Evolutionary conservation across 2,329 filamentous ascomycete genomes (phyloP).

Genomic region (Paecilomyces niveus): DNA sequence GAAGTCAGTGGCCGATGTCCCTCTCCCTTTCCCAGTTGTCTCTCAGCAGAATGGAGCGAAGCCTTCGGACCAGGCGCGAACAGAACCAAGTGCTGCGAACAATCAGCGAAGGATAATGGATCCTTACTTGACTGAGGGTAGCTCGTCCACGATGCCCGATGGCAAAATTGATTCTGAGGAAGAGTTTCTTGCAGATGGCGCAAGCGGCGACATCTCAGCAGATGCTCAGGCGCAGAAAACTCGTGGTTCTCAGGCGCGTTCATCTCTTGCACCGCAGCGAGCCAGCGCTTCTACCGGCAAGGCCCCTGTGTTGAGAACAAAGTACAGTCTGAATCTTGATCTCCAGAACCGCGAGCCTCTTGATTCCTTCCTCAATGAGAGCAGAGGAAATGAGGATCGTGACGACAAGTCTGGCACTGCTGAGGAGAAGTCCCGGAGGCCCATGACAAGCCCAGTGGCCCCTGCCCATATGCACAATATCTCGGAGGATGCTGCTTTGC

Average conservation of each 20-base stretch:
- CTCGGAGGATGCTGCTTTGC: not conserved
- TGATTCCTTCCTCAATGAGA: conserved; percentile 27
- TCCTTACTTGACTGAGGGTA: conserved; percentile 57
- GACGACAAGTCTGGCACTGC: conserved; percentile 9
- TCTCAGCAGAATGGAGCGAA: conserved; percentile 39
- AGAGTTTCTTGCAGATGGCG: conserved; percentile 9
- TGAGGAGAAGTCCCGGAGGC: conserved; percentile 7
- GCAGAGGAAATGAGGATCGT: conserved; percentile 27
- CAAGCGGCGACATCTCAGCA: conserved; percentile 10
- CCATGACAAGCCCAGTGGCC: conserved; percentile 15
- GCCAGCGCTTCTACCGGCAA: conserved; percentile 17
- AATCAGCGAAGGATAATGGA: conserved; percentile 83
- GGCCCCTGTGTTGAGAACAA: conserved; percentile 15
- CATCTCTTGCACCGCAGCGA: not conserved
- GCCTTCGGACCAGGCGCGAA: conserved; percentile 18
- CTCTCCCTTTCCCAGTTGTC: conserved; percentile 51
- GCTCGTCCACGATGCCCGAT: conserved; percentile 8
- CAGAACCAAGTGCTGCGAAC: conserved; percentile 59
- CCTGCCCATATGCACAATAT: conserved; percentile 4
- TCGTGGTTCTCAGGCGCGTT: conserved; percentile 3
- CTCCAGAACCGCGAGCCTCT: conserved; percentile 15
- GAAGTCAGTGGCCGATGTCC: conserved; percentile 68
- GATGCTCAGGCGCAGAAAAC: conserved; percentile 1
- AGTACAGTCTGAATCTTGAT: conserved; percentile 21
- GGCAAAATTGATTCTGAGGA: conserved; percentile 13